Conservation (phyloP, 2,329 filamentous ascomycete genomes). For the Triangularia verruculosa region DNA sequence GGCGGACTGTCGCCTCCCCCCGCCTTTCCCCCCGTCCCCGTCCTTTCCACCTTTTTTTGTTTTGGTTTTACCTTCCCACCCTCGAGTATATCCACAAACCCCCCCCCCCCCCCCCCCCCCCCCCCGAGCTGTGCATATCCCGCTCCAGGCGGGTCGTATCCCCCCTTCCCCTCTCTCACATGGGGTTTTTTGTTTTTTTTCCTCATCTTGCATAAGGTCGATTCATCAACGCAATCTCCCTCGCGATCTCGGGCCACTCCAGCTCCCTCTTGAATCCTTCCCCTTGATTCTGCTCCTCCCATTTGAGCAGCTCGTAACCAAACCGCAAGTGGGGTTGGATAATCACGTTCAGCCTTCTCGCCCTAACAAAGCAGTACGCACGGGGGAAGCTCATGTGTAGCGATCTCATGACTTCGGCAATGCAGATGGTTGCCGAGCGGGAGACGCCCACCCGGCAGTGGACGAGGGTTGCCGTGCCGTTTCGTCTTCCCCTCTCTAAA, state of each 20-base stretch:
- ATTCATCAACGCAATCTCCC: slow-evolving; percentile 95
- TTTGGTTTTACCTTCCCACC: too few species aligned
- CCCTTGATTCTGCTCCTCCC: slow-evolving; percentile 67
- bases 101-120: too few species aligned
- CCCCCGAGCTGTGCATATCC: too few species aligned
- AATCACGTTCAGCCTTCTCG: slow-evolving; percentile 90
- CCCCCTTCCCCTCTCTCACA: too few species aligned
- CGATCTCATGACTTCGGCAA: slow-evolving; percentile 94
- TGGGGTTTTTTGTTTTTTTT: too few species aligned
- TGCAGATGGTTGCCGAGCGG: slow-evolving; percentile 93
- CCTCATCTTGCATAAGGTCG: slow-evolving; percentile 72
- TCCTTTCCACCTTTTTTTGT: too few species aligned
- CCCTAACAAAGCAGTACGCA: slow-evolving; percentile 94
- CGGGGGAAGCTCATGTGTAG: slow-evolving; percentile 79
- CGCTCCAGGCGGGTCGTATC: background rate
- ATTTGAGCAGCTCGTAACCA: slow-evolving; percentile 91
- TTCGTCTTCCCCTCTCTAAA: slow-evolving; percentile 75
- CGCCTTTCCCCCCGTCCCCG: background rate
- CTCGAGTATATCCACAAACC: too few species aligned
- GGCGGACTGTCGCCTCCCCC: too few species aligned
- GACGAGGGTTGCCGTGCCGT: slow-evolving; percentile 82
- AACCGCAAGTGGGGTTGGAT: slow-evolving; percentile 96
- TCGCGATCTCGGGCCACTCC: slow-evolving; percentile 84
- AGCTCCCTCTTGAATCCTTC: slow-evolving; percentile 65
- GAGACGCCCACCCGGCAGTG: slow-evolving; percentile 97